Evolutionary conservation across 768 basidiomycete genomes (phyloP), one percentile per base, ranked within the genome.

Genomic region (Phanerochaete carnosa): DNA sequence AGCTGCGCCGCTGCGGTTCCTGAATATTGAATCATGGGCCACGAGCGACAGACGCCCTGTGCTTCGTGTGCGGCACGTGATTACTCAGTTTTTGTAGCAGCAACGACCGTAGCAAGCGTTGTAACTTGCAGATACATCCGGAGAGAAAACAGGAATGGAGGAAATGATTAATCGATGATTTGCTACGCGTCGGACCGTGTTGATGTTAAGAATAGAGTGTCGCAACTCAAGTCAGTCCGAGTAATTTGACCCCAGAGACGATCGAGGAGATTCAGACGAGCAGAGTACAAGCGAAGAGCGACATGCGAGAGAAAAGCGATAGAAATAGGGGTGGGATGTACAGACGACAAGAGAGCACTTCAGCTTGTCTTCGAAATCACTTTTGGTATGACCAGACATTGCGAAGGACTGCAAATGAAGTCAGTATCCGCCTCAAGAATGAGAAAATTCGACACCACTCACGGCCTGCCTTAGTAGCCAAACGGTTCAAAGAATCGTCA

Each of bases 301-400:
- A 52, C 23, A 46, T 28, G 57, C 51, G 32, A 50, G 51, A 22
- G 32, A 54, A 56, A 63, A 49, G 53, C 61, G 54, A 56, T 47
- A 59, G 49, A 19, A 55, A 51, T 53, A 45, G 23, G 60, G 26
- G 55, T 45, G 56, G 49, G 33, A 43, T 51, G 63, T 66, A 65
- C 61, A 58, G 65, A 65, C 39, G 39, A 43, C 58, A 62, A 66
- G 53, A 68, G 65, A 56, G 56, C 61, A 57, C 61, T 58, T 62
- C 61, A 37, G 57, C 28, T 58, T 58, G 61, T 58, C 59, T 47
- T 62, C 47, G 30, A 30, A 61, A 61, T 84, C 88, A 98, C 83
- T 96, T 95, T 83, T 88, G 83, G 87, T 92, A 93, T 66, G 88
- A 89, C 94, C 94, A 98, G 73, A 94, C 94, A 76, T 94, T 94